Evolutionary conservation across 495 filamentous ascomycete species (phyloP).

Genomic region (Aspergillus asperescens): DNA sequence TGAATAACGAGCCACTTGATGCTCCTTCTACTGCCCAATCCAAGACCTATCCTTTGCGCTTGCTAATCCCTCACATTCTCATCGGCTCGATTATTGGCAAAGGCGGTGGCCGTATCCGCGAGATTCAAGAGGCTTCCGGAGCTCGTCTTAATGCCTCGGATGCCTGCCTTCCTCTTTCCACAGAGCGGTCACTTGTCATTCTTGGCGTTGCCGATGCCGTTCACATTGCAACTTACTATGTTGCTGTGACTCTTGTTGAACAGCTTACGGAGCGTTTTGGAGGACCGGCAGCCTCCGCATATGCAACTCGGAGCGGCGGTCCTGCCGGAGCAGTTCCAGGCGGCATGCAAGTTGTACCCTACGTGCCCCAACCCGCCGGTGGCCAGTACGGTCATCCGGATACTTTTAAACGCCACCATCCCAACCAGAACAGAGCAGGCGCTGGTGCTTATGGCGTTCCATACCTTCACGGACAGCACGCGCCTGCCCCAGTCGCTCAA

Average conservation of each 20-base stretch:
- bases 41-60: conserved; percentile 93
- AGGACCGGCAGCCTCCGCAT: conserved; percentile 91
- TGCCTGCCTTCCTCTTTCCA: conserved; percentile 85
- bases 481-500: conserved; percentile 57
- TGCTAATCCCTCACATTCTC: conserved; percentile 92
- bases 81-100: conserved; percentile 99
- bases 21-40: conserved; percentile 83
- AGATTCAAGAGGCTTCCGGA: conserved; percentile 97
- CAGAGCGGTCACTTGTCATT: conserved; percentile 92
- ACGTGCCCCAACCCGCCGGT: conserved; percentile 84
- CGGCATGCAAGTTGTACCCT: conserved; percentile 96
- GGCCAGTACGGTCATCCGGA: conserved; percentile 91
- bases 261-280: conserved; percentile 95
- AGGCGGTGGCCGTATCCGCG: conserved; percentile 87
- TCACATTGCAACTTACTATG: conserved; percentile 97
- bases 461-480: conserved; percentile 60
- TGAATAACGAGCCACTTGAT: conserved; percentile 92
- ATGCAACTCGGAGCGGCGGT: conserved; percentile 90
- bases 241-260: conserved; percentile 90
- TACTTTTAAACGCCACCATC: conserved; percentile 65
- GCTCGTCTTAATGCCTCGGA: conserved; percentile 96
- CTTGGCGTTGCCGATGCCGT: conserved; percentile 90
- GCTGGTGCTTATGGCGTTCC: conserved; percentile 64
- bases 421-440: conserved; percentile 59
- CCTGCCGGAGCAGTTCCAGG: conserved; percentile 89